Percentiles rank a stretch among this genome's conserved stretches.
Evolutionary conservation across 192 early-diverging fungal species (phyloP).

Genomic region (Linnemannia zychae): DNA sequence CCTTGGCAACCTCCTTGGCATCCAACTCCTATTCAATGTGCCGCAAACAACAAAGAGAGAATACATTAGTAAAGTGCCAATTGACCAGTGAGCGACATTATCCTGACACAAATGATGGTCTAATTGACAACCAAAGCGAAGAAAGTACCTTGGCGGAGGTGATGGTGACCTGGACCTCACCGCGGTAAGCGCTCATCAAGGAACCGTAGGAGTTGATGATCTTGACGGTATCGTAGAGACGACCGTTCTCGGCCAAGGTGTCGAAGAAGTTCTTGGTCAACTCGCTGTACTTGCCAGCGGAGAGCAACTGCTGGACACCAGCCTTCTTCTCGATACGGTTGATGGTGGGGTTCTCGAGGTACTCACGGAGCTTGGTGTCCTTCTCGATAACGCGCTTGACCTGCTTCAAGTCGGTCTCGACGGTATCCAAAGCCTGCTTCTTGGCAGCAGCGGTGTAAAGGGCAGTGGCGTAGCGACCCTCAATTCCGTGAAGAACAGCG

Average conservation of each 20-base stretch:
- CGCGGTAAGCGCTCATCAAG: constrained; percentile 92
- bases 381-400: constrained; percentile 77
- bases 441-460: constrained; percentile 94
- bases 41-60: background rate
- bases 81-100: background rate
- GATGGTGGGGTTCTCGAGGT: constrained; percentile 90
- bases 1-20: constrained; percentile 73
- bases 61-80: background rate
- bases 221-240: constrained; percentile 86
- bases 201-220: constrained; percentile 84
- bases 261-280: constrained; percentile 94
- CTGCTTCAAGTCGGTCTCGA: constrained; percentile 87
- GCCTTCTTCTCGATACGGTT: constrained; percentile 83
- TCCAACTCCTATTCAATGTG: constrained; percentile 74
- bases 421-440: constrained; percentile 80
- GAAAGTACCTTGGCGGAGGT: constrained; percentile 87
- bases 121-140: background rate
- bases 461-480: constrained; percentile 98
- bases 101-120: too few species aligned
- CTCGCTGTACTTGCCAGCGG: constrained; percentile 78
- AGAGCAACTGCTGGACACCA: constrained; percentile 76
- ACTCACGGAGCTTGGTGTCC: constrained; percentile 77
- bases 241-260: constrained; percentile 94
- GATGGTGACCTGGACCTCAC: constrained; percentile 89
- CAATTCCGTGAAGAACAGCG: constrained; percentile 89